Base-by-base conservation (phyloP, 805 yeast species). In the Candida quercuum region DNA sequence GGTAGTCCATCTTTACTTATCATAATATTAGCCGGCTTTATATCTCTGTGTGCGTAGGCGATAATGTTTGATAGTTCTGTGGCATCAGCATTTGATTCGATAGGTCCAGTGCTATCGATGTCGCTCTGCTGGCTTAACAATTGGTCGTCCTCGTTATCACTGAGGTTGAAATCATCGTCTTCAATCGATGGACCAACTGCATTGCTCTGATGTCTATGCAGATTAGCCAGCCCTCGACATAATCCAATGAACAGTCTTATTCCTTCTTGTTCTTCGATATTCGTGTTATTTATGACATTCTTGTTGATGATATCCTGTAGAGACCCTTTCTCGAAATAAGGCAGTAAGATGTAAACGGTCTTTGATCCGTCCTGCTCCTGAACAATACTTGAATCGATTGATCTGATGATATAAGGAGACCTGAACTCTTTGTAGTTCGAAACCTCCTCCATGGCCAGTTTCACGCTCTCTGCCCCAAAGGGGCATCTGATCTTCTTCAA, bases 11-110 rank as follows among this genome's bases (percentile, higher is more conserved):
- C 83, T 31, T 78, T 72, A 1, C 85, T 71, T 5, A 88, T 62
- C 89, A 89, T 81, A 14, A 88, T 75, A 54, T 86, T 89, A 2
- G 93, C 94, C 0, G 97, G 96, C 54, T 86, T 89, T 39, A 89
- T 63, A 56, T 89, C 96, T 39, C 88, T 63, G 57, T 89, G 97
- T 0, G 95, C 91, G 57, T 74, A 87, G 4, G 91, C 83, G 4
- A 72, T 65, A 3, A 74, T 62, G 38, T 77, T 82, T 20, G 69
- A 66, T 35, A 80, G 49, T 41, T 78, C 81, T 1, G 82, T 74
- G 3, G 54, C 69, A 18, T 39, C 33, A 6, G 76, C 68, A 4
- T 49, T 61, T n/a, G 42, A 24, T 13, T 42, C 38, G 19, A 41
- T 47, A 7, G 42, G 44, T 31, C 37, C 32, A 38, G 43, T 35